Conservation (phyloP, 73 alveolate species). For the Blepharisma stoltei region DNA sequence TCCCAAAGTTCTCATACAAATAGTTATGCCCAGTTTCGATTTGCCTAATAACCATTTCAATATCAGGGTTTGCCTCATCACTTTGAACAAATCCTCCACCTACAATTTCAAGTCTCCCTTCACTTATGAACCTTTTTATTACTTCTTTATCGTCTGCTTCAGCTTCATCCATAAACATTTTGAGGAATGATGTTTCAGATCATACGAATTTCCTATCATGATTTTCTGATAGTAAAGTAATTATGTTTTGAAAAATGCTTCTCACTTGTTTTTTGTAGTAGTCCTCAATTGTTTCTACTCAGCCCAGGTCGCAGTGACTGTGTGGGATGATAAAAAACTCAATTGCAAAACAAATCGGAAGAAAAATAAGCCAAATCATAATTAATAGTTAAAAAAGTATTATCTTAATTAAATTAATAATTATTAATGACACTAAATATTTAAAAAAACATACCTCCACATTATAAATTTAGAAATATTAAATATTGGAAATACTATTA, state of each 20-base stretch:
- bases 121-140: not conserved
- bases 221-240: not conserved
- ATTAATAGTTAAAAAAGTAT: no score
- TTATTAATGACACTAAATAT: no score
- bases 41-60: conserved; percentile 38
- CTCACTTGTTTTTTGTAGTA: not conserved
- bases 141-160: not conserved
- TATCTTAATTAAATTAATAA: no score
- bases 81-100: conserved; percentile 93
- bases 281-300: not conserved
- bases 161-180: not conserved
- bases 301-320: not conserved
- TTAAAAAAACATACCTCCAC: no score
- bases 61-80: conserved; percentile 88
- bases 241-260: not conserved
- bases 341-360: not conserved
- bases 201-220: not conserved
- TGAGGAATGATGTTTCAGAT: not conserved
- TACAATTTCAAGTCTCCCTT: conserved; percentile 65
- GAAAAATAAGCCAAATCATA: no score
- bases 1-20: not conserved
- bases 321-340: not conserved
- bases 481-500: no score
- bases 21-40: not conserved
- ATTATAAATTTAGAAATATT: no score